Percentiles rank a stretch among this genome's conserved stretches.
These are phyloP conservation scores for Globisporangium heterothallicum DNA, from an alignment of 352 stramenopile species.

Conservation along the genomic window DNA sequence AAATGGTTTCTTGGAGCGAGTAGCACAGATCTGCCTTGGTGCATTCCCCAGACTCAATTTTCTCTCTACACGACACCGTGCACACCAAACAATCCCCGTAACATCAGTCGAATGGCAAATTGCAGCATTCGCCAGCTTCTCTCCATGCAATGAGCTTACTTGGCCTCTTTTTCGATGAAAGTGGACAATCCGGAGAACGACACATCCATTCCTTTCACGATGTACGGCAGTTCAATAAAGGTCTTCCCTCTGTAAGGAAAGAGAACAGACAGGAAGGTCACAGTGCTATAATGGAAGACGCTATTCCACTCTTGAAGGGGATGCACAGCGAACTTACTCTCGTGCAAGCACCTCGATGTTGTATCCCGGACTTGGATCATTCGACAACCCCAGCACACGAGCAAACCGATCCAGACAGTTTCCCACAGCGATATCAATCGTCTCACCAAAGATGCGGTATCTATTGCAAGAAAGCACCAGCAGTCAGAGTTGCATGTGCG, in stretches of 20 bases:
- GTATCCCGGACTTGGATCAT: slow-evolving; percentile 98
- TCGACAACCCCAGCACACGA: slow-evolving; percentile 93
- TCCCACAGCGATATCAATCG: slow-evolving; percentile 99
- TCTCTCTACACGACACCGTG: slow-evolving; percentile 68
- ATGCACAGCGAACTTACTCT: slow-evolving; percentile 39
- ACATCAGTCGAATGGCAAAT: too few species aligned
- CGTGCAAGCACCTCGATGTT: slow-evolving; percentile 99
- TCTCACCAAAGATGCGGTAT: slow-evolving; percentile 99
- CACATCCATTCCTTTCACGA: slow-evolving; percentile 99
- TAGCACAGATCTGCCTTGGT: slow-evolving; percentile 97
- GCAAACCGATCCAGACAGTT: slow-evolving; percentile 99
- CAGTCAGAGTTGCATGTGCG: too few species aligned
- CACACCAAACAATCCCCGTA: too few species aligned
- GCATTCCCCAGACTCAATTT: slow-evolving; percentile 81
- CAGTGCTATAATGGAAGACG: slow-evolving; percentile 6
- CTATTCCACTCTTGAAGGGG: neutral
- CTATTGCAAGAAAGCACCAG: slow-evolving; percentile 24
- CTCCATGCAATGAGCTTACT: slow-evolving; percentile 30
- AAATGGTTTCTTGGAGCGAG: slow-evolving; percentile 99
- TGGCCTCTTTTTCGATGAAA: slow-evolving; percentile 93
- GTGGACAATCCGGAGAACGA: slow-evolving; percentile 98
- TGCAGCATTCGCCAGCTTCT: too few species aligned
- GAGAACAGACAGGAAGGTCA: neutral
- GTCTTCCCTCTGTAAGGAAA: slow-evolving; percentile 52
- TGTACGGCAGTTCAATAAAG: slow-evolving; percentile 97